These are phyloP conservation scores for Entomortierella parvispora DNA, from an alignment of 192 early-diverging fungal species.

Conservation along the genomic window DNA sequence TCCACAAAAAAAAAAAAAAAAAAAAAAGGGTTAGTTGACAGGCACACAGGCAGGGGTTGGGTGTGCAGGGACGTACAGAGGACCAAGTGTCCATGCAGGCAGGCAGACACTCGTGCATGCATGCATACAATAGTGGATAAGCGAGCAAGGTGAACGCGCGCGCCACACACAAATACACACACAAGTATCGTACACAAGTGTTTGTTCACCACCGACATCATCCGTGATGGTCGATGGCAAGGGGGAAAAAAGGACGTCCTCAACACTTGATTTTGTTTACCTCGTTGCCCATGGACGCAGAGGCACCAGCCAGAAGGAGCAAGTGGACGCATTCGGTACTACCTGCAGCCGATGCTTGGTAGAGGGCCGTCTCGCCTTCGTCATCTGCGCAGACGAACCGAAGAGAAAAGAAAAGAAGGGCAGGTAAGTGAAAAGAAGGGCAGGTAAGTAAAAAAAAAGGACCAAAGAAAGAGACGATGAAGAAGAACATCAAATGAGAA, in stretches of 20 bases:
- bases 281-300: conserved; percentile 46
- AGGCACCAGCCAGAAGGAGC: conserved; percentile 45
- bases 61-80: too few species aligned
- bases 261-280: conserved; percentile 20
- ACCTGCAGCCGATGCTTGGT: conserved; percentile 52
- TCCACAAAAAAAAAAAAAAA: not conserved
- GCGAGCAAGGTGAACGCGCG: too few species aligned
- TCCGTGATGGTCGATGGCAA: too few species aligned
- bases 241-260: too few species aligned
- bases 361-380: conserved; percentile 56
- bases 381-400: conserved; percentile 33
- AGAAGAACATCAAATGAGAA: too few species aligned
- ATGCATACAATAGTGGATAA: too few species aligned
- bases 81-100: too few species aligned
- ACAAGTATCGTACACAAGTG: too few species aligned
- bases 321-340: conserved; percentile 50
- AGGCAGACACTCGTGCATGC: too few species aligned
- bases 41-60: too few species aligned
- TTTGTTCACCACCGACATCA: too few species aligned
- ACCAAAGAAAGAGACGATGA: not conserved
- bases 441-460: not conserved
- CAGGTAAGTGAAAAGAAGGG: not conserved
- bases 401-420: conserved; percentile 9
- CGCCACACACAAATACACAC: too few species aligned
- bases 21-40: not conserved